Evolutionary conservation across 2,329 filamentous ascomycete species (phyloP), one percentile per base, ranked within the genome.

Genomic region (Pseudocercospora cruenta): DNA sequence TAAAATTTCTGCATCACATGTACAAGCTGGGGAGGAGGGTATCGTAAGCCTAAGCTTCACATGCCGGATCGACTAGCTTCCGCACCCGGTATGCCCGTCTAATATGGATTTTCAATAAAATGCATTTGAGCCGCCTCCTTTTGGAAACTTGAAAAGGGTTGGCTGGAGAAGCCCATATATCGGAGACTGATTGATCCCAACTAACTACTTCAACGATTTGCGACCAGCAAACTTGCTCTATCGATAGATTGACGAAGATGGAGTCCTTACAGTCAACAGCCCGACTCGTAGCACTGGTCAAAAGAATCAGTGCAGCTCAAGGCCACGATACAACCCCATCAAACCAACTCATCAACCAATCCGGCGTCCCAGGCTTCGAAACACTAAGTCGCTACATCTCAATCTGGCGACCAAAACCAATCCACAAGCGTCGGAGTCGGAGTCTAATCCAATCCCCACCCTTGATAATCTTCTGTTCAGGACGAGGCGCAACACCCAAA

Each of bases 401-500:
- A 9, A 55, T 31, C 22, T 55, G 24, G 24, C 53, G 53, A 10
- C 53, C 53, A 7, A 28, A 28, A 28, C 24, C 53, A 9, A 55
- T 33, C 26, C 22, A 55, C 53, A 55, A 55, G 24, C 53, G 53
- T 19, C 22, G 53, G 7, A 55, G 53, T 16, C 53, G 53, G 2
- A 55, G 53, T 12, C 53, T 55, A 2, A 55, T 55, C 53, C 53
- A 55, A 33, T 55, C 53, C 12, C 53, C 53, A n/a, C 53, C 53
- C 14, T 16, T 55, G 24, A 55, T 55, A 22, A 33, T 55, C 53
- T 55, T 55, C 53, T 55, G 53, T n/a, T 55, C 53, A 16, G 53
- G 53, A 16, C 53, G 53, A n/a, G 53, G 24, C 26, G 53, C 53
- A 16, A 33, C 53, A 7, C 53, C 53, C 0, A 33, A 28, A 6